Conservation (phyloP, 1,139 yeast species). For the Trichomonascaceae sp. region DNA sequence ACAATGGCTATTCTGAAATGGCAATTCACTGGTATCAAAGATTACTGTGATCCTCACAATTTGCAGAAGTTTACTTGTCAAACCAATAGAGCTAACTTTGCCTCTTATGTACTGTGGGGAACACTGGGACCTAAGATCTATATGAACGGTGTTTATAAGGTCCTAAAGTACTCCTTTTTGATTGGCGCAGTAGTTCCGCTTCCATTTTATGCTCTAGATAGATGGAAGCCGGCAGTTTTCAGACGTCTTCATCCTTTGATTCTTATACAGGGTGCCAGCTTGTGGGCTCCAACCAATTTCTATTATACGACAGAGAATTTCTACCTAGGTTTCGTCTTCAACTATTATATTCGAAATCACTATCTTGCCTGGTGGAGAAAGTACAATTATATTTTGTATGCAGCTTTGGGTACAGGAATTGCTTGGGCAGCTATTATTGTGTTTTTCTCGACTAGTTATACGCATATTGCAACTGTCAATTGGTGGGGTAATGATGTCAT, state of each 20-base stretch:
- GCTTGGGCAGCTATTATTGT: conserved; percentile 36
- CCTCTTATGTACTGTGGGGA: conserved; percentile 43
- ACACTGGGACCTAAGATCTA: conserved; percentile 58
- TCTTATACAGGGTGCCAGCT: conserved; percentile 40
- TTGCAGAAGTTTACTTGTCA: conserved; percentile 28
- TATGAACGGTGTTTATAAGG: conserved; percentile 42
- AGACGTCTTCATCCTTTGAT: conserved; percentile 42
- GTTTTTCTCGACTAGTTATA: conserved; percentile 49
- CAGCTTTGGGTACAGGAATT: conserved; percentile 52
- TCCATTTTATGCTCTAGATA: conserved; percentile 38
- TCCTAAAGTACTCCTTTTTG: conserved; percentile 45
- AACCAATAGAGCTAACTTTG: conserved; percentile 38
- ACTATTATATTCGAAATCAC: conserved; percentile 45
- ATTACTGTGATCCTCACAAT: conserved; percentile 42
- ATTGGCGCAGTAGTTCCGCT: conserved; percentile 46
- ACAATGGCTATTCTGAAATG: conserved; percentile 49
- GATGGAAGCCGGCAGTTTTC: conserved; percentile 35
- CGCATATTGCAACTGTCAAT: conserved; percentile 31
- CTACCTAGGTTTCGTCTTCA: conserved; percentile 45
- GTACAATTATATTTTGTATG: conserved; percentile 47
- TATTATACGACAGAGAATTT: conserved; percentile 47
- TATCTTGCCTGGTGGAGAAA: conserved; percentile 44
- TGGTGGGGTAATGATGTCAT: conserved; percentile 59
- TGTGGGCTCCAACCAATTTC: conserved; percentile 46
- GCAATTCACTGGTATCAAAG: conserved; percentile 42